These are phyloP conservation scores for Rhododendron kiyosumense DNA, from an alignment of 148 eudicot genomes.

Conservation along the genomic window DNA sequence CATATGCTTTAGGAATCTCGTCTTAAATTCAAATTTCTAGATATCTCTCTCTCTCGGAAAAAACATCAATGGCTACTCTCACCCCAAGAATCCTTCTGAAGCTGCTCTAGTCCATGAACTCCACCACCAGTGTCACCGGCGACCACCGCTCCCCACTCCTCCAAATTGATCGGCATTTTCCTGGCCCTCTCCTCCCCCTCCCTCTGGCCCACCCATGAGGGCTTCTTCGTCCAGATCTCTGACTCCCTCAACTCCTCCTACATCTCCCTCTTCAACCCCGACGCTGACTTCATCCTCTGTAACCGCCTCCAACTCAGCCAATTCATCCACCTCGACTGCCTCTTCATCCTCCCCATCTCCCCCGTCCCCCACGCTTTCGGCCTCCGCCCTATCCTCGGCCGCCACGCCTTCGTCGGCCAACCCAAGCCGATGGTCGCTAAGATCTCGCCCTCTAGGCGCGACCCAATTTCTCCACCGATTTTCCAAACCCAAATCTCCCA, in stretches of 20 bases:
- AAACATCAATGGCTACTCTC: conserved; percentile 57
- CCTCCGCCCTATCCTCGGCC: conserved; percentile 61
- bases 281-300: conserved; percentile 63
- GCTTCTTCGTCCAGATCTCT: conserved; percentile 72
- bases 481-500: too few relatives aligned
- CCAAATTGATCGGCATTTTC: conserved; percentile 79
- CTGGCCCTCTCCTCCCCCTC: conserved; percentile 40
- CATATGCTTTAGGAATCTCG: too few relatives aligned
- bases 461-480: not conserved
- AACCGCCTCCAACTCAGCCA: conserved; percentile 85
- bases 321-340: conserved; percentile 67
- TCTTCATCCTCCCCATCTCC: conserved; percentile 29
- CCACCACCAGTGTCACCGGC: conserved; percentile 64
- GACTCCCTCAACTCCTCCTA: conserved; percentile 86
- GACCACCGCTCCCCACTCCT: conserved; percentile 88
- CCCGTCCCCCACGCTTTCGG: conserved; percentile 55
- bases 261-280: conserved; percentile 60
- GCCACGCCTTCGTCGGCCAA: conserved; percentile 56
- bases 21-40: not conserved
- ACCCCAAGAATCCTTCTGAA: conserved; percentile 81
- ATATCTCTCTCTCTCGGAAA: not conserved
- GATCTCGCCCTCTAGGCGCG: conserved; percentile 32
- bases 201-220: conserved; percentile 53
- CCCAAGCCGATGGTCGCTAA: conserved; percentile 49
- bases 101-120: conserved; percentile 79